Evolutionary conservation across 192 early-diverging fungal genomes (phyloP).

Genomic region (Dimargaris cristalligena): DNA sequence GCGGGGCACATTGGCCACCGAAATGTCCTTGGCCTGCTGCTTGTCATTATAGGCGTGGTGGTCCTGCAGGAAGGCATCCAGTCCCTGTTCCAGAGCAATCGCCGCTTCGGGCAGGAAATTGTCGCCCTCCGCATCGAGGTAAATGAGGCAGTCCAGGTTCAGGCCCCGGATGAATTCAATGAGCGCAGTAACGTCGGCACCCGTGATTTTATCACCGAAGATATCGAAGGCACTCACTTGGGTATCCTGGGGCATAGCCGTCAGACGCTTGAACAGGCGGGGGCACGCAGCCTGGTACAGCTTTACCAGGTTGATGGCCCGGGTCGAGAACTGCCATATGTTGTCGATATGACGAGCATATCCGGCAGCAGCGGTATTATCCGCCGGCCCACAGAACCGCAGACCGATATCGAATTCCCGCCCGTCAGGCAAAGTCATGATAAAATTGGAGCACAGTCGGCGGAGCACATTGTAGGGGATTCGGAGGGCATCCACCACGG

Average conservation of each 20-base stretch:
- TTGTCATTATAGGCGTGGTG: constrained; percentile 17
- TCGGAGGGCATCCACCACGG: background rate
- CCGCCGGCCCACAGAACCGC: constrained; percentile 79
- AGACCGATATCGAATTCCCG: constrained; percentile 59
- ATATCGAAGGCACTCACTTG: background rate
- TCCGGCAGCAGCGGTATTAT: constrained; percentile 71
- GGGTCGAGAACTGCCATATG: constrained; percentile 74
- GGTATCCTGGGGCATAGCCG: constrained; percentile 2
- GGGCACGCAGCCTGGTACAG: constrained; percentile 56
- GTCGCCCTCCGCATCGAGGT: constrained; percentile 8
- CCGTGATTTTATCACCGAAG: background rate
- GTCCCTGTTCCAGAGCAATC: constrained; percentile 18
- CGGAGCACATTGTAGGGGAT: constrained; percentile 71
- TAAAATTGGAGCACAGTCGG: constrained; percentile 39
- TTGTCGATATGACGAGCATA: constrained; percentile 61
- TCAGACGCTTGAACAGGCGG: constrained; percentile 28
- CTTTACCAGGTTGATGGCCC: constrained; percentile 53
- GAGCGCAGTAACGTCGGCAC: constrained; percentile 14
- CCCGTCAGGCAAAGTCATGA: constrained; percentile 33
- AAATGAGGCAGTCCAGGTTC: constrained; percentile 10
- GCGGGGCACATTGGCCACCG: constrained; percentile 21
- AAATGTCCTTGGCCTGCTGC: constrained; percentile 12
- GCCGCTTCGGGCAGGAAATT: constrained; percentile 11
- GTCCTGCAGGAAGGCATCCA: constrained; percentile 19
- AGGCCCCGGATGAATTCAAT: constrained; percentile 22